These are phyloP conservation scores for Quercus tomentella DNA, from an alignment of 331 rosid species.

Conservation along the genomic window DNA sequence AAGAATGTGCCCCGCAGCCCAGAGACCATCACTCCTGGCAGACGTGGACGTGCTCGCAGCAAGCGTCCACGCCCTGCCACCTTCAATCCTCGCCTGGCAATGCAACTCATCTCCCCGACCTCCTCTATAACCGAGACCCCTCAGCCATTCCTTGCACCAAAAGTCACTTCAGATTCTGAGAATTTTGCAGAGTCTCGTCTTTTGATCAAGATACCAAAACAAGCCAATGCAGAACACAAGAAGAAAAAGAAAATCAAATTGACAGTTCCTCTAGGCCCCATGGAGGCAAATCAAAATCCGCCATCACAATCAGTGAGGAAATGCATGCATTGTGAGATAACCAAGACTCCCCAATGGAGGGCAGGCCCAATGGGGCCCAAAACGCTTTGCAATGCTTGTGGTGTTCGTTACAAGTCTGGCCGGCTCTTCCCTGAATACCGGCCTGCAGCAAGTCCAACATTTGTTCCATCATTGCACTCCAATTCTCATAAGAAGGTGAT, in stretches of 20 bases:
- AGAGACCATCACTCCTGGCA: conserved; percentile 39
- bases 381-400: conserved; percentile 97
- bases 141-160: conserved; percentile 37
- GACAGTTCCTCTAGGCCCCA: conserved; percentile 35
- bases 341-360: conserved; percentile 99
- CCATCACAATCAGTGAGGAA: conserved; percentile 60
- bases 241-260: conserved; percentile 78
- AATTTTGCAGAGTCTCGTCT: conserved; percentile 84
- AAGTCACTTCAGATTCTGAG: conserved; percentile 51
- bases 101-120: conserved; percentile 82
- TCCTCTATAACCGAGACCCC: conserved; percentile 64
- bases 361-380: conserved; percentile 99
- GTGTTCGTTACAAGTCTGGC: conserved; percentile 94
- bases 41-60: conserved; percentile 95
- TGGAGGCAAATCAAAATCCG: conserved; percentile 39
- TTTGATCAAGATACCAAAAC: conserved; percentile 43
- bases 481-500: conserved; percentile 96
- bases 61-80: conserved; percentile 94
- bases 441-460: conserved; percentile 98
- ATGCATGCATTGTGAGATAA: conserved; percentile 98
- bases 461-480: conserved; percentile 77
- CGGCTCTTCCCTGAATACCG: conserved; percentile 95
- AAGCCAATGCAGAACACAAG: conserved; percentile 46
- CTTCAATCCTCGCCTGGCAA: conserved; percentile 73
- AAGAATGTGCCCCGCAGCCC: conserved; percentile 53